Base-by-base conservation (phyloP, 1,284 basidiomycete genomes). In the Baeospora myosura region DNA sequence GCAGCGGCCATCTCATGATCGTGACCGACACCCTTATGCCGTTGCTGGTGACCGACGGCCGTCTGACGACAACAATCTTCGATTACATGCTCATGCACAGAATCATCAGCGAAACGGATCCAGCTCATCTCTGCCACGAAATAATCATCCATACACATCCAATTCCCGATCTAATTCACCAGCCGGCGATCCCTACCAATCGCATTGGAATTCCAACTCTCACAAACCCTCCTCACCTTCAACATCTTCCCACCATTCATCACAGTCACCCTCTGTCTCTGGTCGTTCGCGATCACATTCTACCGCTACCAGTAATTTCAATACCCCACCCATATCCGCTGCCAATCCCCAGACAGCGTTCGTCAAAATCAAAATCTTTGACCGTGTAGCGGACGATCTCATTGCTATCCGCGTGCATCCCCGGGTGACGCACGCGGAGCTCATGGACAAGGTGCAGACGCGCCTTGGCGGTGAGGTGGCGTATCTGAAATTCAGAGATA, bases 341-440 rank as follows among this genome's bases (percentile, higher is more conserved):
- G 74, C 70, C 41, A 86, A 84, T 51, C 76, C 80, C 11, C 83
- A 87, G 53, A 80, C 88, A 26, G 80, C 90, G 26, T 95, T 93
- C 63, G 76, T 97, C 53, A 97, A 97, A 69, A 96, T 99, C 67
- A 99, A 99, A 68, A 91, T 99, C 42, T 96, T 95, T 57, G 87
- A 96, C 61, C 75, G 86, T 23, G 74, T 85, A 46, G 85, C 91
- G 20, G 90, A 97, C 59, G 95, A 98, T 59, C 70, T 98, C 40
- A 91, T 98, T 47, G 95, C 96, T 2, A 91, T 98, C 40, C 83
- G 96, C n/a, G 94, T 98, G 31, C 93, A 95, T 53, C 92, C 95
- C n/a, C 78, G 75, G 26, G 92, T 98, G 23, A 80, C 88, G 4
- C 84, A 88, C 54, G 68, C 64, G 10, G 88, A 95, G 56, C 71